phyloP scores from a whole-genome alignment of 352 stramenopile genomes.

The Pythium volutum region DNA sequence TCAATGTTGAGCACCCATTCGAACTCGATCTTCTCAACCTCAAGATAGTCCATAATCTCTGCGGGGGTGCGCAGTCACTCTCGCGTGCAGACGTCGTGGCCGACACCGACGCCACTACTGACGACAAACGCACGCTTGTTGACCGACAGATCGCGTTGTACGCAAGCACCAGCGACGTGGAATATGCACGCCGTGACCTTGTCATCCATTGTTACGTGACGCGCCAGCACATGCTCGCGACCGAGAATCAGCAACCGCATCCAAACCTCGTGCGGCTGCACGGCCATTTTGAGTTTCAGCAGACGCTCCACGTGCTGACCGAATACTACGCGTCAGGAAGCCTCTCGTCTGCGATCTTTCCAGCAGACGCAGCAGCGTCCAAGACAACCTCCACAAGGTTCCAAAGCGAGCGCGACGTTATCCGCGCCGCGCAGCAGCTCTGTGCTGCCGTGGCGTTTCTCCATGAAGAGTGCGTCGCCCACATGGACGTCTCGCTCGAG shows the following conservation, averaged over 20 bases:
- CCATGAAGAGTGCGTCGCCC: slow-evolving; percentile 21
- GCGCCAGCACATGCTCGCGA: slow-evolving; percentile 8
- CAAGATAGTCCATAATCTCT: slow-evolving; percentile 27
- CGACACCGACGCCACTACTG: neutral
- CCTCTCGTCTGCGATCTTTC: slow-evolving; percentile 2
- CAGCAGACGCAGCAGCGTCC: neutral
- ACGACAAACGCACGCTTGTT: slow-evolving; percentile 1
- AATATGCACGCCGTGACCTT: slow-evolving; percentile 3
- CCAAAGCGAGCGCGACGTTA: slow-evolving; percentile 2
- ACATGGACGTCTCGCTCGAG: slow-evolving; percentile 25
- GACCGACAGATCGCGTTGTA: slow-evolving; percentile 15
- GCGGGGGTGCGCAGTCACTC: slow-evolving; percentile 14
- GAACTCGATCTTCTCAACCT: slow-evolving; percentile 18
- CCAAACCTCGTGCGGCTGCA: slow-evolving; percentile 14
- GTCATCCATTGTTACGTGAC: slow-evolving; percentile 22
- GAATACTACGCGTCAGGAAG: slow-evolving; percentile 19
- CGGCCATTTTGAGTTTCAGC: slow-evolving; percentile 18
- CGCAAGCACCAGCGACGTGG: neutral
- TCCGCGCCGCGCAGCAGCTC: slow-evolving; percentile 8
- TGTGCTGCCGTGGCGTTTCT: slow-evolving; percentile 23
- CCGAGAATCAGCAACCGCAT: slow-evolving; percentile 9
- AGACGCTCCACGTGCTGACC: slow-evolving; percentile 21
- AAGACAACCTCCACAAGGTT: neutral
- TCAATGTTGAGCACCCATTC: slow-evolving; percentile 9
- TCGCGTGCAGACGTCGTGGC: slow-evolving; percentile 22